Percentiles rank a stretch among this genome's conserved stretches.
These are phyloP conservation scores for Mangifera indica DNA, from an alignment of 345 rosid genomes.

Conservation along the genomic window DNA sequence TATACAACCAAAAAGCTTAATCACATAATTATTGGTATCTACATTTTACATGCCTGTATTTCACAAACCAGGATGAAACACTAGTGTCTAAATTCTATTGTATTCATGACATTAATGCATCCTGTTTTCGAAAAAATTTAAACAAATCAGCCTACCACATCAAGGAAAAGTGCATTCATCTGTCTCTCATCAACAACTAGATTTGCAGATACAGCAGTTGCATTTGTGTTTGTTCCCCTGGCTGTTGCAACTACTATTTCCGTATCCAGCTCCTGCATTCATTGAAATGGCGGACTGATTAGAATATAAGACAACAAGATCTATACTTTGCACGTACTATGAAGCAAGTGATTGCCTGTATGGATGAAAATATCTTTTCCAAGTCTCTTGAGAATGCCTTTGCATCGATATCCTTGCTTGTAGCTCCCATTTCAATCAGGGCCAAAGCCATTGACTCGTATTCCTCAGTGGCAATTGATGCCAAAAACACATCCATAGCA, in stretches of 20 bases:
- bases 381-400: slow-evolving; percentile 87
- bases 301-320: slow-evolving; percentile 2
- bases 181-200: slow-evolving; percentile 84
- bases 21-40: no score
- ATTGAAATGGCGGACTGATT: slow-evolving; percentile 8
- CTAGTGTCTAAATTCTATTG: no score
- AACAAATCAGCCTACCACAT: slow-evolving; percentile 59
- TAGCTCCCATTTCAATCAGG: slow-evolving; percentile 95
- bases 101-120: background rate
- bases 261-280: slow-evolving; percentile 77
- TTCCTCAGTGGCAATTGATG: slow-evolving; percentile 79
- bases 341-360: slow-evolving; percentile 45
- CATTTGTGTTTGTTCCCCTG: slow-evolving; percentile 54
- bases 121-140: background rate
- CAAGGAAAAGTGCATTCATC: slow-evolving; percentile 96
- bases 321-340: no score
- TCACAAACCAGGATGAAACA: no score
- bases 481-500: slow-evolving; percentile 87
- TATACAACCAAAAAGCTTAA: background rate
- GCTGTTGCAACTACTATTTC: slow-evolving; percentile 89
- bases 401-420: slow-evolving; percentile 74
- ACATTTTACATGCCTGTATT: no score
- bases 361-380: slow-evolving; percentile 83
- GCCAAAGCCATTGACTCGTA: slow-evolving; percentile 93
- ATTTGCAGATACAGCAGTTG: slow-evolving; percentile 89